Evolutionary conservation across 75 land plant species (phyloP), one percentile per base, ranked within the genome.

Genomic region (Pinus albicaulis): DNA sequence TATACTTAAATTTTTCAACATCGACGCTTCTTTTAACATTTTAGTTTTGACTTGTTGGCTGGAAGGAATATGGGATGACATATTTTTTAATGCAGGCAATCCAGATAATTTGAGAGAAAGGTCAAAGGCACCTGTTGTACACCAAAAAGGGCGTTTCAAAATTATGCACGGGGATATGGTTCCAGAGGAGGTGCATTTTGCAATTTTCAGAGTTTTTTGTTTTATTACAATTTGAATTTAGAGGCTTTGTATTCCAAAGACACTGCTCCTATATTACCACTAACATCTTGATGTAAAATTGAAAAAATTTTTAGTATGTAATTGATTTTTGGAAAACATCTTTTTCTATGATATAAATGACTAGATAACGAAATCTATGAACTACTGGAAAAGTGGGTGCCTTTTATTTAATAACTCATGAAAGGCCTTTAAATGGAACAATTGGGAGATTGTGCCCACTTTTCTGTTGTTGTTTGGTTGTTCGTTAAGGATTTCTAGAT

Each of bases 61-160:
- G n/a, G 71, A 15, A 63, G 19, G 52, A 38, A 34, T 8, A 38
- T 68, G 71, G 10, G 3, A 68, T 68, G 71, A 68, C 48, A 68
- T 36, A 41, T 10, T 10, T n/a, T 38, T 41, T 20, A 41, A 3
- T 68, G 48, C 71, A 68, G 71, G 71, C 31, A 68, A 41, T 13
- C 71, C 22, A 38, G 71, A 68, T 41, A 68, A 22, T 38, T 68
- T 23, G 59, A 89, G 87, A 26, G 90, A 90, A 61, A 20, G 76
- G 74, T 75, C 86, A 60, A 88, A 79, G 31, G 83, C 86, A 71
- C 60, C 78, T 62, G 58, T 88, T 55, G 82, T 96, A 36, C 91
- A 92, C 74, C 89, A 86, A 48, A 94, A 84, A 78, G 99, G 99
- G n/a, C 95, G 99, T 13, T 96, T 96, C 69, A 89, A 91, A 70